phyloP scores from a whole-genome alignment of 768 basidiomycete genomes.

The Neoboletus brunneissimus region DNA sequence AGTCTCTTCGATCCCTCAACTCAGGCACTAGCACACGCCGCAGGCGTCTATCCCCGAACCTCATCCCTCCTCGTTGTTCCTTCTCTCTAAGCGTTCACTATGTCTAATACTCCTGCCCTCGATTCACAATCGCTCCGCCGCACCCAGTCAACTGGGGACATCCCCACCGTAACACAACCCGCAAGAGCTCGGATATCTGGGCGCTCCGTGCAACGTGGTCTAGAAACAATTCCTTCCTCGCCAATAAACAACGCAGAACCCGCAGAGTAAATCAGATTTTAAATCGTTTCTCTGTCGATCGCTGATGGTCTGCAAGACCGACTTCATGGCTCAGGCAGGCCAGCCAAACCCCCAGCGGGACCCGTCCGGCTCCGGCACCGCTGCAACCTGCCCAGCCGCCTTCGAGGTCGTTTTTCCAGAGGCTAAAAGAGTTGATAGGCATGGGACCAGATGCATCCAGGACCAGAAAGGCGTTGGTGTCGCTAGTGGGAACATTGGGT shows the following conservation, averaged over 20 bases:
- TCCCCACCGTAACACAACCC: constrained; percentile 25
- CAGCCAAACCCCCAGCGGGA: constrained; percentile 17
- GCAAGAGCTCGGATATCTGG: constrained; percentile 29
- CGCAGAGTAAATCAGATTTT: constrained; percentile 17
- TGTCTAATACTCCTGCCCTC: constrained; percentile 25
- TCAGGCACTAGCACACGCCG: constrained; percentile 22
- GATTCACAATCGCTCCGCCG: constrained; percentile 35
- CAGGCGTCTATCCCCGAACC: constrained; percentile 29
- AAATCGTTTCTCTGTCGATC: constrained; percentile 6
- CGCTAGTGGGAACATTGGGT: constrained; percentile 47
- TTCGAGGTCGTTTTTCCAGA: constrained; percentile 20
- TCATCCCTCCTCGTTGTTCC: constrained; percentile 10
- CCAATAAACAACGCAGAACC: constrained; percentile 14
- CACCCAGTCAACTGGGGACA: constrained; percentile 36
- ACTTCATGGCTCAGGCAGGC: constrained; percentile 26
- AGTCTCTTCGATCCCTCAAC: constrained; percentile 11
- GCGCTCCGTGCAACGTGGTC: constrained; percentile 25
- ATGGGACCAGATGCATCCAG: constrained; percentile 50
- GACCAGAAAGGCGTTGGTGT: constrained; percentile 52
- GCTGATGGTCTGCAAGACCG: constrained; percentile 23
- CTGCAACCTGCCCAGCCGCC: constrained; percentile 6
- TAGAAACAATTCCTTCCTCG: constrained; percentile 18
- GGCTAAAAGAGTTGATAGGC: constrained; percentile 44
- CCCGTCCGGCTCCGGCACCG: constrained; percentile 1
- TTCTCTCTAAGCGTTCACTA: constrained; percentile 23